These are phyloP conservation scores for Arthrobotrys musiformis DNA, from an alignment of 2,329 filamentous ascomycete species.

Conservation along the genomic window DNA sequence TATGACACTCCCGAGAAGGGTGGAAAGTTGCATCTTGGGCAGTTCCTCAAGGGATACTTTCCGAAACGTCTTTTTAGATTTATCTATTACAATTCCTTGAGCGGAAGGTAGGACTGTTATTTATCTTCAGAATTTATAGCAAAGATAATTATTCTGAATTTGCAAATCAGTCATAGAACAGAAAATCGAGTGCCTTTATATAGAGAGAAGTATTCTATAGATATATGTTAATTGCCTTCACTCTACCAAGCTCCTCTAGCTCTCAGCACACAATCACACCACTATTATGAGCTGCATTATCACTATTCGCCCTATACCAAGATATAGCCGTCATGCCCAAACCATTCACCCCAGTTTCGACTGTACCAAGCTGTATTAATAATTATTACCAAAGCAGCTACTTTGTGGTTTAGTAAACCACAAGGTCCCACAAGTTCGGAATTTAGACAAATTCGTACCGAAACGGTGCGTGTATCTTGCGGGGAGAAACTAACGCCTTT, in stretches of 20 bases:
- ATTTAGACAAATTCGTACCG: background rate
- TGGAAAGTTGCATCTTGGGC: constrained; percentile 4
- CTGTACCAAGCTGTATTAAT: background rate
- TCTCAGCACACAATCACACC: background rate
- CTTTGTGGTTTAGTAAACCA: constrained; percentile 1
- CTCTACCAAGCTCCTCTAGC: background rate
- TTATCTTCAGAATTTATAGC: no score
- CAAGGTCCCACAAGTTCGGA: background rate
- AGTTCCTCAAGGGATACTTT: background rate
- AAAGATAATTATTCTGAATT: no score
- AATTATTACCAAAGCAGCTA: constrained; percentile 5
- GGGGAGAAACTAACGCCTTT: background rate
- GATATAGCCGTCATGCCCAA: background rate
- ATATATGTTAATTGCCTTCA: no score
- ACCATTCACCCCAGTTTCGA: background rate
- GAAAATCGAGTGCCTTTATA: no score
- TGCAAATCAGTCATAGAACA: no score
- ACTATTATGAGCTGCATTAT: background rate
- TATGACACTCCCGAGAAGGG: background rate
- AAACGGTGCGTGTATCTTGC: background rate
- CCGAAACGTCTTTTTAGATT: no score
- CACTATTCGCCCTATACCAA: constrained; percentile 1
- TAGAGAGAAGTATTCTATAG: no score
- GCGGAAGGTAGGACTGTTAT: background rate
- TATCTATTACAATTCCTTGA: background rate